These are phyloP conservation scores for Bruguiera gymnorhiza DNA, from an alignment of 345 rosid genomes.

Conservation along the genomic window DNA sequence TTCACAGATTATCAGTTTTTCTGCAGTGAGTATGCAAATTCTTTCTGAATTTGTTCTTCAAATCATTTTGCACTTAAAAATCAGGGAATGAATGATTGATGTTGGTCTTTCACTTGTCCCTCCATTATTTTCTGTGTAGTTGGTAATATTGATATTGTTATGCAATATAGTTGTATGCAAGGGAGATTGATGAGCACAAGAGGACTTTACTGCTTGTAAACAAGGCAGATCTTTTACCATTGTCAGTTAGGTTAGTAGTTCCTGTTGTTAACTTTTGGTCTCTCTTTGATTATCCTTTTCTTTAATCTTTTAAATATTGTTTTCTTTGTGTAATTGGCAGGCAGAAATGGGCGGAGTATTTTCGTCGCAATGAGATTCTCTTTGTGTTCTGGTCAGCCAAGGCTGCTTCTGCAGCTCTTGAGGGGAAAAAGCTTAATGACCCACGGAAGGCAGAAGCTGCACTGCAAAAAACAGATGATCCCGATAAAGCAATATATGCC, in stretches of 20 bases:
- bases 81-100: neutral
- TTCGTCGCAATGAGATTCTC: constrained; percentile 48
- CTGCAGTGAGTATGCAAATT: too few species aligned
- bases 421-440: constrained; percentile 55
- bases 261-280: neutral
- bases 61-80: neutral
- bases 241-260: constrained; percentile 54
- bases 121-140: neutral
- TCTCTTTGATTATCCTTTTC: neutral
- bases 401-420: constrained; percentile 72
- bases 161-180: constrained; percentile 61
- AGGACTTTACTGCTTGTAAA: constrained; percentile 84
- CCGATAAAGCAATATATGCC: constrained; percentile 58
- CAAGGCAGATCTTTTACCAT: constrained; percentile 90
- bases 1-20: neutral
- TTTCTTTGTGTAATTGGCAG: constrained; percentile 33
- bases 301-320: constrained; percentile 10
- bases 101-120: neutral
- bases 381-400: constrained; percentile 93
- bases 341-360: constrained; percentile 80
- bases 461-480: constrained; percentile 38
- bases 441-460: constrained; percentile 34
- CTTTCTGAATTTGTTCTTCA: neutral
- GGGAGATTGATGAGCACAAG: constrained; percentile 70
- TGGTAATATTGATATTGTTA: neutral